A percentile compares a stretch with the other conserved stretches of the same genome.
phyloP scores from a whole-genome alignment of 2,329 filamentous ascomycete species.

The Fusarium chlamydosporum region DNA sequence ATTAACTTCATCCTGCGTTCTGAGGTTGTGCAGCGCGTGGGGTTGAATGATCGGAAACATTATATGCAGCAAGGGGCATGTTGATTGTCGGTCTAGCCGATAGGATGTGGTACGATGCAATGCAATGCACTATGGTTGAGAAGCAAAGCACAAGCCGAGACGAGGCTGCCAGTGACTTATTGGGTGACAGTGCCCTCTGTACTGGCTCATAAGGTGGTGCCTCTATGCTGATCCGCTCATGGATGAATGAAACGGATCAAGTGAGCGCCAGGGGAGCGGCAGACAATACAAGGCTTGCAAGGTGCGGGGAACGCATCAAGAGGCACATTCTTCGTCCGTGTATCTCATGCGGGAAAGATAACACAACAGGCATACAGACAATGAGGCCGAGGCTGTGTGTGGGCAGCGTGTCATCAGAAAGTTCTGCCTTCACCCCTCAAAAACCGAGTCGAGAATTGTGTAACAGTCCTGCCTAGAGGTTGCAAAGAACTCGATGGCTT shows the following conservation, averaged over 20 bases:
- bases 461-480: constrained; percentile 32
- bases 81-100: constrained; percentile 30
- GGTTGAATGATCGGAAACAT: constrained; percentile 39
- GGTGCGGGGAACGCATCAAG: constrained; percentile 45
- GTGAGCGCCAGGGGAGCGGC: constrained; percentile 30
- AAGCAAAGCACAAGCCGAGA: constrained; percentile 29
- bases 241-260: constrained; percentile 28
- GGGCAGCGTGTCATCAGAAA: constrained; percentile 36
- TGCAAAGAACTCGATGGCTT: constrained; percentile 9
- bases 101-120: constrained; percentile 31
- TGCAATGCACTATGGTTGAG: constrained; percentile 30
- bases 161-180: constrained; percentile 42
- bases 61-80: constrained; percentile 35
- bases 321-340: constrained; percentile 23
- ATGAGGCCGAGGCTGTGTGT: constrained; percentile 41
- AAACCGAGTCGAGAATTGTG: constrained; percentile 26
- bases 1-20: constrained; percentile 34
- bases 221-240: constrained; percentile 43
- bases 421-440: constrained; percentile 14
- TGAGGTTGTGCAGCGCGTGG: constrained; percentile 36
- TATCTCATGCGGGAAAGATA: constrained; percentile 40
- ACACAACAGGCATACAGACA: constrained; percentile 41
- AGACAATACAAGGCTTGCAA: constrained; percentile 29
- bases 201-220: constrained; percentile 28
- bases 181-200: constrained; percentile 35